Evolutionary conservation across 768 basidiomycete species (phyloP), one percentile per base, ranked within the genome.

Genomic region (Podaxis sp.): DNA sequence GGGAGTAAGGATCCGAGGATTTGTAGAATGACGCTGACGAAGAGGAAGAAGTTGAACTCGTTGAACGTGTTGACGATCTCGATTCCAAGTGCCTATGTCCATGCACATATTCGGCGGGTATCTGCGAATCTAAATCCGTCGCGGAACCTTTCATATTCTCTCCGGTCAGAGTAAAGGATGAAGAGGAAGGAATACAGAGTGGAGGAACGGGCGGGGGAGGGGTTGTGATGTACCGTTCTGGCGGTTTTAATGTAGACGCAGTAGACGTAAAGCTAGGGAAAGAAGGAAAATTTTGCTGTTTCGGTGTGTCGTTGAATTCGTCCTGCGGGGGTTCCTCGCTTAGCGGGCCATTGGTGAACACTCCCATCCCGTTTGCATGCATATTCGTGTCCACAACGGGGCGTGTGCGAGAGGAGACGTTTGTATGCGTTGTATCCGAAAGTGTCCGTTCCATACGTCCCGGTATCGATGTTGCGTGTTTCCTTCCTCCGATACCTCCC

Each of bases 161-260:
- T 7, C 9, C 36, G 24, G 9, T 51, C 28, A 26, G 4, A 4
- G 17, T 28, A 24, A 24, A 13, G 5, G 55, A 22, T 7, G 40
- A 44, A 6, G 4, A 24, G 2, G 38, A 44, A 24, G 56, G 44
- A 13, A 26, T 28, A 9, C 28, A 19, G 19, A 17, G 17, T 22
- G 54, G 19, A 19, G 22, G 42, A 17, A 57, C 48, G 8, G 61
- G 54, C 3, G 26, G 46, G 5, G 61, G 61, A 40, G 61, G 55
- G 19, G 36, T 52, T 39, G 61, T 56, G 30, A 63, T 63, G n/a
- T 49, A 57, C 22, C 26, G 26, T 4, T 22, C 12, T 36, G 24
- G 3, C 8, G 13, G 15, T 26, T 12, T 55, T 2, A 13, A 15
- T 46, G 19, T 22, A 33, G 33, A 33, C 33, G 33, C 33, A 33